A percentile compares a stretch with the other conserved stretches of the same genome.
Evolutionary conservation across 2,329 filamentous ascomycete genomes (phyloP).

Genomic region (Colletotrichum brevisporum): DNA sequence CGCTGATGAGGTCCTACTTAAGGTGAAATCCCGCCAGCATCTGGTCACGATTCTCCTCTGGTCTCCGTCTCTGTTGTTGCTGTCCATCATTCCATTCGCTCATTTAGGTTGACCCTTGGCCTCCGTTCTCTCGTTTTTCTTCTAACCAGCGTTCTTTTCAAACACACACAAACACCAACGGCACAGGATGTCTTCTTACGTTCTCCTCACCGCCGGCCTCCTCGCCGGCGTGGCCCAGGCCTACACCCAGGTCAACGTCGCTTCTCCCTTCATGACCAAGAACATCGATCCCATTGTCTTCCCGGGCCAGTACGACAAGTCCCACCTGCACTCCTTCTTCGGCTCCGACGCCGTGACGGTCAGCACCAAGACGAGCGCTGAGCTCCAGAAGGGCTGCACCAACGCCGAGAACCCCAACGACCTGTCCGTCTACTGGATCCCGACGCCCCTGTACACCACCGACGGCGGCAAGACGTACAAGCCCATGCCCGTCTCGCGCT

Average conservation of each 20-base stretch:
- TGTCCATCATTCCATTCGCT: conserved; percentile 1
- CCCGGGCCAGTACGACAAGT: conserved; percentile 49
- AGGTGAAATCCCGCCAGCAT: conserved; percentile 6
- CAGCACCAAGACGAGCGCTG: conserved; percentile 49
- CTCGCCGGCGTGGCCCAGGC: conserved; percentile 42
- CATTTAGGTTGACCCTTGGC: conserved; percentile 8
- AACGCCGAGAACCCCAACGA: conserved; percentile 63
- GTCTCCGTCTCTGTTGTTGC: neutral
- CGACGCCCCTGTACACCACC: conserved; percentile 56
- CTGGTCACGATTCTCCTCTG: neutral
- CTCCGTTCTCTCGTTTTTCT: conserved; percentile 6
- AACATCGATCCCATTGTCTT: conserved; percentile 52
- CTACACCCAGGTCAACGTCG: conserved; percentile 45
- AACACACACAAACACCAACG: conserved; percentile 17
- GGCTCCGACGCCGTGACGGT: conserved; percentile 52
- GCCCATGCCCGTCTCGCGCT: conserved; percentile 52
- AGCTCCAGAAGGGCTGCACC: conserved; percentile 60
- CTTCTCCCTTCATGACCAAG: conserved; percentile 49
- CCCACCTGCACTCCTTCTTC: conserved; percentile 54
- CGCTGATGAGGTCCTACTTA: conserved; percentile 1
- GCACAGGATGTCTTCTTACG: conserved; percentile 40
- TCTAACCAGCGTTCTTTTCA: conserved; percentile 4
- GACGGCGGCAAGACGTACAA: conserved; percentile 50
- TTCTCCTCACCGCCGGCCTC: conserved; percentile 36
- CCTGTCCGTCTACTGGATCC: conserved; percentile 61